Conservation (phyloP, 129 eudicot species). For the Cynara cardunculus region DNA sequence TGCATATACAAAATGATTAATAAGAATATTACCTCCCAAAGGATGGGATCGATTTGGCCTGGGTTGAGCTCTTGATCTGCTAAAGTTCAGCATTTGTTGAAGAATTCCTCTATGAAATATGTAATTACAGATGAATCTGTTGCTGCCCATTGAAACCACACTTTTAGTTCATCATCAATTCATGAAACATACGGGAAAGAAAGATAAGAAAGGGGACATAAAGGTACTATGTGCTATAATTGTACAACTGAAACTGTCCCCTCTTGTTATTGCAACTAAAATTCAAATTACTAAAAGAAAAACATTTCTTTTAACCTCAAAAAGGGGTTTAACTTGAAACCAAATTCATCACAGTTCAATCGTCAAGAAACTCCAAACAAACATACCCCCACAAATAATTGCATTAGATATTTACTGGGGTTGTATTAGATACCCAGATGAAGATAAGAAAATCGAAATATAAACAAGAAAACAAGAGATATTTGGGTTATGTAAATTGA, state of each 20-base stretch:
- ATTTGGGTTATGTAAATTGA: neutral
- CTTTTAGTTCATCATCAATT: neutral
- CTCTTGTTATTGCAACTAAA: slow-evolving; percentile 13
- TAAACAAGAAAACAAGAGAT: neutral
- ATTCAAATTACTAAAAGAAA: neutral
- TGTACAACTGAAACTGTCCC: slow-evolving; percentile 22
- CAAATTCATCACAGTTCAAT: neutral
- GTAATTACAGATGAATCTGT: slow-evolving; percentile 14
- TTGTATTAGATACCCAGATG: neutral
- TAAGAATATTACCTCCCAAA: slow-evolving; percentile 44
- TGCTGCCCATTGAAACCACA: slow-evolving; percentile 20
- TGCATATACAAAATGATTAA: neutral
- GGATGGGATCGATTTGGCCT: slow-evolving; percentile 58
- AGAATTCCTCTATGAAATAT: slow-evolving; percentile 21
- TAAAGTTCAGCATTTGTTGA: slow-evolving; percentile 53
- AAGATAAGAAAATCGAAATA: neutral
- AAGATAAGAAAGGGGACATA: neutral
- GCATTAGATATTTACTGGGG: neutral
- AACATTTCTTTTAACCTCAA: neutral
- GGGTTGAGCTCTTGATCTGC: slow-evolving; percentile 54
- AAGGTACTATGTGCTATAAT: slow-evolving; percentile 1
- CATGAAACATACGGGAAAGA: neutral
- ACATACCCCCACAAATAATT: neutral
- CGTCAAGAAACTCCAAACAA: slow-evolving; percentile 1
- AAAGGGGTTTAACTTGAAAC: neutral